These are phyloP conservation scores for Nannochloropsis gaditana DNA, from an alignment of 108 stramenopile species.

Conservation along the genomic window DNA sequence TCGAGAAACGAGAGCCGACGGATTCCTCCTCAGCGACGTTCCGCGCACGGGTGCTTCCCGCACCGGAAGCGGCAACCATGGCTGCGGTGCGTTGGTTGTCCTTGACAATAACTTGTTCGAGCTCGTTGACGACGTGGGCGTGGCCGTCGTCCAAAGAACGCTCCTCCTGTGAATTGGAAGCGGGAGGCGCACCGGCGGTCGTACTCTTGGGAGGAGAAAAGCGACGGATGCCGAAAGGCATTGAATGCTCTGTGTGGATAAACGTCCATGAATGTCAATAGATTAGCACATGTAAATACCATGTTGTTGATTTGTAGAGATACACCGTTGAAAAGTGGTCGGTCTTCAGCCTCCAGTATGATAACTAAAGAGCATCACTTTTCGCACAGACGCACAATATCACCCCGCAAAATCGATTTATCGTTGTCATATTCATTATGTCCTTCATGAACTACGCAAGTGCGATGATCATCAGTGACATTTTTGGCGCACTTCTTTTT, in stretches of 20 bases:
- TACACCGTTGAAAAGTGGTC: too few relatives aligned
- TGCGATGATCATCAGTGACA: too few relatives aligned
- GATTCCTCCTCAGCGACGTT: slow-evolving; percentile 4
- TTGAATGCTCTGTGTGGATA: not conserved
- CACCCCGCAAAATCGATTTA: too few relatives aligned
- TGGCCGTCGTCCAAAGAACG: not conserved
- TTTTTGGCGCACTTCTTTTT: too few relatives aligned
- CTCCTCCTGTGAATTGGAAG: not conserved
- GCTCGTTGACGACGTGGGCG: not conserved
- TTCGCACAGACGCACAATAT: too few relatives aligned
- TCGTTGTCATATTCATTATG: too few relatives aligned
- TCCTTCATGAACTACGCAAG: too few relatives aligned
- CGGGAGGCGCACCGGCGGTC: not conserved
- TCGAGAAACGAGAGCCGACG: not conserved
- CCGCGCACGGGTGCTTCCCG: not conserved
- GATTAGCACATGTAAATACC: too few relatives aligned
- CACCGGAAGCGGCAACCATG: not conserved
- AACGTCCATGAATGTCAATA: too few relatives aligned
- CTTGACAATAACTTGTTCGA: not conserved
- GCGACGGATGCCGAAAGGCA: slow-evolving; percentile 15
- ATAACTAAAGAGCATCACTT: too few relatives aligned
- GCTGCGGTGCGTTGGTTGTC: not conserved
- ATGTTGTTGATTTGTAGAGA: too few relatives aligned
- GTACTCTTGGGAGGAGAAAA: slow-evolving; percentile 11
- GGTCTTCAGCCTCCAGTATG: too few relatives aligned